phyloP scores from a whole-genome alignment of 306 rosid species.

The Acacia melanoxylon region DNA sequence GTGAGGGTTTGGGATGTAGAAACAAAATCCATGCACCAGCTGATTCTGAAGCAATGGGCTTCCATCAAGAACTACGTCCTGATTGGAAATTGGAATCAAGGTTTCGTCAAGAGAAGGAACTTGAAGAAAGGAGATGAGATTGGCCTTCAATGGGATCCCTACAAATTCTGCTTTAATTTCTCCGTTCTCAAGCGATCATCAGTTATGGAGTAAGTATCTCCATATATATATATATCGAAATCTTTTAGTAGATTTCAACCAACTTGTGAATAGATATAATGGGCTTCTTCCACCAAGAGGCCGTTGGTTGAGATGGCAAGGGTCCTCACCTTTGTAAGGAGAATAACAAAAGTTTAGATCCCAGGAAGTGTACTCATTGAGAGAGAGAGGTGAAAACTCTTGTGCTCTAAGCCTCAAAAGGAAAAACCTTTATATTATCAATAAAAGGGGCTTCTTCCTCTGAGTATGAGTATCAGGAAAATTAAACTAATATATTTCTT shows the following conservation, averaged over 20 bases:
- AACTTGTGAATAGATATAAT: neutral
- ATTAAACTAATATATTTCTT: neutral
- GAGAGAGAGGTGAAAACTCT: too few relatives aligned
- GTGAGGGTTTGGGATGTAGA: slow-evolving; percentile 34
- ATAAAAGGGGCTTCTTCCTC: neutral
- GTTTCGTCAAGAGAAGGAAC: slow-evolving; percentile 28
- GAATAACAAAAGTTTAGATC: too few relatives aligned
- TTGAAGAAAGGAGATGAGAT: slow-evolving; percentile 33
- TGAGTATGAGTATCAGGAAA: neutral
- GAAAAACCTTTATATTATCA: too few relatives aligned
- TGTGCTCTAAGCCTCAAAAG: too few relatives aligned
- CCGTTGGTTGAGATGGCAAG: too few relatives aligned
- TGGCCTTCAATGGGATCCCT: slow-evolving; percentile 36
- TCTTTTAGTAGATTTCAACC: neutral
- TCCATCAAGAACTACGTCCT: slow-evolving; percentile 28
- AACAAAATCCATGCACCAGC: slow-evolving; percentile 19
- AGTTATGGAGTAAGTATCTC: neutral
- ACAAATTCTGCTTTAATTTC: slow-evolving; percentile 25
- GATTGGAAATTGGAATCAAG: slow-evolving; percentile 23
- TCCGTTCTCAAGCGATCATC: slow-evolving; percentile 17
- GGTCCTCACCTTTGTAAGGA: too few relatives aligned
- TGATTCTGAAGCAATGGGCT: slow-evolving; percentile 34
- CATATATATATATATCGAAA: too few relatives aligned
- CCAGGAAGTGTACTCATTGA: rapidly evolving
- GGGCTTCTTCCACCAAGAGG: neutral